Conservation (phyloP, 176 grass and related monocot genomes). For the bread wheat (Triticum aestivum) region DNA sequence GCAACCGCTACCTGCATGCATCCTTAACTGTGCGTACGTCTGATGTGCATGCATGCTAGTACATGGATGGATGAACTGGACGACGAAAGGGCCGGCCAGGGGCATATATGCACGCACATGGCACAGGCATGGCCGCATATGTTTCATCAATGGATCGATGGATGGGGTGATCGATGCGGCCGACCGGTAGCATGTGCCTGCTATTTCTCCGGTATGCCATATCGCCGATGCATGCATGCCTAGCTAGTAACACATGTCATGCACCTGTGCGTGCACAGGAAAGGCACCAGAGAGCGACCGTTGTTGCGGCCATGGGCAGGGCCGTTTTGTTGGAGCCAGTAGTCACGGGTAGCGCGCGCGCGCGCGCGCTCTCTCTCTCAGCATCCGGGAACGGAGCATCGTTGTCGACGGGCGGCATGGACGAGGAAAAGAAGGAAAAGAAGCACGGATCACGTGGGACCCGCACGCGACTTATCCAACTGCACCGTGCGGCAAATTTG, state of each 20-base stretch:
- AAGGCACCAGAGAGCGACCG: neutral
- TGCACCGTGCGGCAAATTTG: neutral
- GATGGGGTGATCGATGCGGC: neutral
- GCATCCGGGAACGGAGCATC: neutral
- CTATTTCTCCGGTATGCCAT: neutral
- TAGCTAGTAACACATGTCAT: conserved; percentile 7
- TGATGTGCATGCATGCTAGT: neutral
- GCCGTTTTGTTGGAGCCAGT: conserved; percentile 2
- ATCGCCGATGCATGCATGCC: too few species aligned
- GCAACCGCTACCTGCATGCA: neutral
- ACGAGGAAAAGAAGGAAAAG: neutral
- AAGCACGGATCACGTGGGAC: neutral
- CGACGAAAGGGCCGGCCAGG: neutral
- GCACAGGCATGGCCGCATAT: neutral
- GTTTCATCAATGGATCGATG: neutral
- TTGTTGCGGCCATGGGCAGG: neutral
- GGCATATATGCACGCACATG: conserved; percentile 13
- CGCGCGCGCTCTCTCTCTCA: neutral
- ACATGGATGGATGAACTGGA: neutral
- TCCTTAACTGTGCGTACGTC: neutral
- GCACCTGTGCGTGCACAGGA: neutral
- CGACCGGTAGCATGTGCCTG: conserved; percentile 9
- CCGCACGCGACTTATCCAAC: neutral
- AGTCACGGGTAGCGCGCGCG: neutral
- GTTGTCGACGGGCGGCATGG: neutral